phyloP scores from a whole-genome alignment of 2,329 filamentous ascomycete genomes.

The Ophiostoma perfectum region DNA sequence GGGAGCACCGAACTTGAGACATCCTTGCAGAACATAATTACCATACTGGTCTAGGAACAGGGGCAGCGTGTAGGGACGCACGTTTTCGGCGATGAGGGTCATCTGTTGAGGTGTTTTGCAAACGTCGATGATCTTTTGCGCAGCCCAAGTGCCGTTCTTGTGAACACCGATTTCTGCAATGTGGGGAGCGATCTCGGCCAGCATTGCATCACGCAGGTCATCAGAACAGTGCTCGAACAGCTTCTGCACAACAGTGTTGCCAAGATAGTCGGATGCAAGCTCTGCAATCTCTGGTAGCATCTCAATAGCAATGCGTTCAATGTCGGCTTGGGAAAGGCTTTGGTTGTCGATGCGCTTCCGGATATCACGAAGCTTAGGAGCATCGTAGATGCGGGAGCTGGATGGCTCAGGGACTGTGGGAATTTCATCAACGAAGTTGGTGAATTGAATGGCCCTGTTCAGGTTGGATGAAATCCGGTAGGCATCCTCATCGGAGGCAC shows the following conservation, averaged over 20 bases:
- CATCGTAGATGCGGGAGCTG: constrained; percentile 84
- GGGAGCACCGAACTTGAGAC: constrained; percentile 81
- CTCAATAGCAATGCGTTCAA: constrained; percentile 83
- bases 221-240: constrained; percentile 96
- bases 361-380: constrained; percentile 89
- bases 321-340: constrained; percentile 75
- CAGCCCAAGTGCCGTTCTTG: constrained; percentile 99
- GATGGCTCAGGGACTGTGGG: constrained; percentile 83
- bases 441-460: constrained; percentile 69
- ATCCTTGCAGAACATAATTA: constrained; percentile 97
- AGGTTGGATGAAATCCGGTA: constrained; percentile 67
- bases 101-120: constrained; percentile 81
- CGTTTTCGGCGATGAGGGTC: constrained; percentile 73
- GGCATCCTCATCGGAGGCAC: constrained; percentile 73
- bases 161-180: constrained; percentile 95
- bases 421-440: constrained; percentile 72
- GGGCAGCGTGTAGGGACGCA: constrained; percentile 81
- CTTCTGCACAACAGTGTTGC: constrained; percentile 99
- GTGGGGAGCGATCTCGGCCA: constrained; percentile 79
- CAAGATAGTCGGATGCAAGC: constrained; percentile 89
- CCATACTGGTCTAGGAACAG: constrained; percentile 97
- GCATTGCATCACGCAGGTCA: constrained; percentile 82
- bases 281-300: constrained; percentile 98
- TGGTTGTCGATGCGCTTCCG: constrained; percentile 97
- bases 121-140: constrained; percentile 98